Evolutionary conservation across 2,329 filamentous ascomycete species (phyloP).

Genomic region (Diaporthe sp.): DNA sequence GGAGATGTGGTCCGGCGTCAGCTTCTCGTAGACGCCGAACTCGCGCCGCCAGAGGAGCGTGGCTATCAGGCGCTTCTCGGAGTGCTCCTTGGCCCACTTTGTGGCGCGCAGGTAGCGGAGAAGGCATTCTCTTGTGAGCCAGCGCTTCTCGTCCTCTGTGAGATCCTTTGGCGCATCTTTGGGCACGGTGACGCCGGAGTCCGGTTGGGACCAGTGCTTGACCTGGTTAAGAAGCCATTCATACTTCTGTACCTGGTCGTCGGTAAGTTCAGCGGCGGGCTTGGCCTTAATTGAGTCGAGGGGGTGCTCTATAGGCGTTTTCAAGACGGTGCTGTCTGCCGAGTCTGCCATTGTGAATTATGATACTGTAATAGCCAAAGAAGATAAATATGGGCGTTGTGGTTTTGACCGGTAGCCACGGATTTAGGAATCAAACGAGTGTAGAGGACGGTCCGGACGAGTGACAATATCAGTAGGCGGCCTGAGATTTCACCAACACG

Average conservation of each 20-base stretch:
- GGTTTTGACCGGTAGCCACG: background rate
- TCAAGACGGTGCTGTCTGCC: constrained; percentile 46
- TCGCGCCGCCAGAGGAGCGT: constrained; percentile 92
- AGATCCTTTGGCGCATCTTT: constrained; percentile 76
- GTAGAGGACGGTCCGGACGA: background rate
- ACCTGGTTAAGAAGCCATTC: constrained; percentile 79
- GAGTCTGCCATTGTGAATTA: constrained; percentile 4
- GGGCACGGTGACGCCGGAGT: constrained; percentile 34
- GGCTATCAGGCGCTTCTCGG: constrained; percentile 82
- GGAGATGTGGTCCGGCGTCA: constrained; percentile 89
- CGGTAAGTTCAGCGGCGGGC: constrained; percentile 72
- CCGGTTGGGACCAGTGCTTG: constrained; percentile 69
- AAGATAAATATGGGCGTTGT: background rate
- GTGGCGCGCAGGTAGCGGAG: constrained; percentile 93
- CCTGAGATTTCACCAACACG: background rate
- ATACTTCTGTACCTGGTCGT: constrained; percentile 88
- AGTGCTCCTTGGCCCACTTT: constrained; percentile 86
- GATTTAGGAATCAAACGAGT: background rate
- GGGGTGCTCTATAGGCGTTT: constrained; percentile 72
- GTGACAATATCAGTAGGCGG: background rate
- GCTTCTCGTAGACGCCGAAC: constrained; percentile 80
- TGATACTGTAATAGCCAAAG: background rate
- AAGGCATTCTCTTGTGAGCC: constrained; percentile 92
- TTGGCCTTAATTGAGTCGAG: constrained; percentile 70
- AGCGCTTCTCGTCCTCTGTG: constrained; percentile 85